Evolutionary conservation across 2,329 filamentous ascomycete species (phyloP), one percentile per base, ranked within the genome.

Genomic region (Diaporthe nobilis): DNA sequence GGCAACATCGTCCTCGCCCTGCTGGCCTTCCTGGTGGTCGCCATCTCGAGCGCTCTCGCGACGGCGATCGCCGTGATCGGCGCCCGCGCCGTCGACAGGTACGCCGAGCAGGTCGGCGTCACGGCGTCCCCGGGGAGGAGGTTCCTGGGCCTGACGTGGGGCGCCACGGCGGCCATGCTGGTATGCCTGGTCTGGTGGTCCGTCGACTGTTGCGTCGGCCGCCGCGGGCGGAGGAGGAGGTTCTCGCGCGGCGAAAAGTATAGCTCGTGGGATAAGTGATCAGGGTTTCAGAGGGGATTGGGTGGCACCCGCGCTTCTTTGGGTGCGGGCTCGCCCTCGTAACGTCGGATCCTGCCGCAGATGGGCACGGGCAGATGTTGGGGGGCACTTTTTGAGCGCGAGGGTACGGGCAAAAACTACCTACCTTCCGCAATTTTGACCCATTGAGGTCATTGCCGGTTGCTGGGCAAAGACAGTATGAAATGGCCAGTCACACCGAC

Each of bases 121-220:
- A 44, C 58, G n/a, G 71, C 58, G 1, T 15, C 20, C 10, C 58
- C 58, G 1, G 71, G 71, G 25, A 44, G 58, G 20, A 65, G 39
- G 60, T 73, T 73, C 49, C 58, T 73, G 34, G 71, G 71, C 34
- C 34, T 73, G 47, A 73, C 71, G 1, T 73, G 71, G 71, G 71
- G 47, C 4, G 71, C 71, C 37, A 57, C 71, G 47, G 71, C 47
- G 3, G 42, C 58, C 49, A 73, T 73, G 71, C 44, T 73, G 37
- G 25, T 65, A 12, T 65, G 58, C 37, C 20, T 65, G 25, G 15
- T 73, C 7, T 73, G 71, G 71, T 73, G 71, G 71, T 65, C 58
- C 4, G 71, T 73, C 6, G 71, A 65, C 25, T 73, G 71, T 25
- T 73, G 71, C 8, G 20, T 61, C n/a, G 58, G 71, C 37, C 25